A percentile compares a stretch with the other conserved stretches of the same genome.
Conservation (phyloP, 2,329 filamentous ascomycete genomes). For the Phialophora tarda region DNA sequence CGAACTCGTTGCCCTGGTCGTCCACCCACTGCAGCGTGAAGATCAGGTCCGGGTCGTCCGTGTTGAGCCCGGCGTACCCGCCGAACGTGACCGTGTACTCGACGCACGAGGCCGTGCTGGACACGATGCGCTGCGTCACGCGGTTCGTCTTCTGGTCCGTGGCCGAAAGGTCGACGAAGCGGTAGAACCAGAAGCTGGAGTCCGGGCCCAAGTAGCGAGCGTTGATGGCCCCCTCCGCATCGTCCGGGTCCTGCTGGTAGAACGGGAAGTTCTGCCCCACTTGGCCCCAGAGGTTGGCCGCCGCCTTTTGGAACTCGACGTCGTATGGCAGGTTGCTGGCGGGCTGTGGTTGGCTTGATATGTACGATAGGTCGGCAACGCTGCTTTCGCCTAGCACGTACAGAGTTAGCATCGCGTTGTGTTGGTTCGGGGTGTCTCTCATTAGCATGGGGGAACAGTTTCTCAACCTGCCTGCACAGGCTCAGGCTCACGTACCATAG, state of each 20-base stretch:
- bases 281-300: conserved; percentile 32
- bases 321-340: conserved; percentile 14
- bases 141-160: neutral
- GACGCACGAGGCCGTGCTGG: conserved; percentile 22
- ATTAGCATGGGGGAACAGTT: too few species aligned
- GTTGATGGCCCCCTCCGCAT: neutral
- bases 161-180: conserved; percentile 22
- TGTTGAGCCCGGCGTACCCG: conserved; percentile 24
- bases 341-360: conserved; percentile 5
- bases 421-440: too few species aligned
- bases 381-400: conserved; percentile 10
- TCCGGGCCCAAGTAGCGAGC: conserved; percentile 54
- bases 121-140: conserved; percentile 17
- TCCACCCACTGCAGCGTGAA: conserved; percentile 17
- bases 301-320: conserved; percentile 17
- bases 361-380: conserved; percentile 26
- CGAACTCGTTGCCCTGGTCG: conserved; percentile 8
- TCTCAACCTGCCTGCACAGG: too few species aligned
- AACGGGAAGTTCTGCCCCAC: conserved; percentile 27
- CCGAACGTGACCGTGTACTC: conserved; percentile 23
- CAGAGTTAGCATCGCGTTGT: neutral
- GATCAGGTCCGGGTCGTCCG: conserved; percentile 3
- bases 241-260: conserved; percentile 46
- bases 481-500: conserved; percentile 11
- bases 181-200: conserved; percentile 8